phyloP scores from a whole-genome alignment of 2,329 filamentous ascomycete species.

The Didymella exigua region DNA sequence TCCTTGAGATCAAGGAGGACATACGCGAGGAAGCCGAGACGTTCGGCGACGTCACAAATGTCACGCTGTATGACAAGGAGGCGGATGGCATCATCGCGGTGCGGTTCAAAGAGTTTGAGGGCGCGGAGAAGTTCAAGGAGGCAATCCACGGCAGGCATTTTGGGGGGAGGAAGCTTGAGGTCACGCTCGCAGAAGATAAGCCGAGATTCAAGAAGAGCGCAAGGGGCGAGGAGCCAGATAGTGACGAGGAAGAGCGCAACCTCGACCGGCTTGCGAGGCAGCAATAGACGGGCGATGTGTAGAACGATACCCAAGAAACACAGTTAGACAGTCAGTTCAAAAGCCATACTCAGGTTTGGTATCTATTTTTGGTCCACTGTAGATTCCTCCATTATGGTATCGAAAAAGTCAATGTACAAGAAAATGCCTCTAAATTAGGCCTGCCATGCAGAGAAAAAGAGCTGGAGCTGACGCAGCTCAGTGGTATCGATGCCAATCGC shows the following conservation, averaged over 20 bases:
- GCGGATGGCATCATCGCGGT: constrained; percentile 83
- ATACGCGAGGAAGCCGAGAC: constrained; percentile 88
- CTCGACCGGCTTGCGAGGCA: constrained; percentile 15
- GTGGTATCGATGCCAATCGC: constrained; percentile 28
- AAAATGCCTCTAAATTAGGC: constrained; percentile 12
- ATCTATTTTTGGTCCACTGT: constrained; percentile 9
- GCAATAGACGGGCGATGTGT: not conserved
- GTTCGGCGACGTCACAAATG: constrained; percentile 85
- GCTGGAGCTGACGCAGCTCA: not conserved
- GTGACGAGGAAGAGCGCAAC: constrained; percentile 34
- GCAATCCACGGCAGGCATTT: constrained; percentile 30
- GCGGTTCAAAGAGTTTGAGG: constrained; percentile 73
- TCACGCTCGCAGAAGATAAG: constrained; percentile 35
- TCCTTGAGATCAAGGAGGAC: constrained; percentile 93
- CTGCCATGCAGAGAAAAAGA: constrained; percentile 7
- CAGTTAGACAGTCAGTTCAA: not conserved
- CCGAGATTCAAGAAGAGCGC: constrained; percentile 41
- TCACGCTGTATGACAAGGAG: constrained; percentile 88
- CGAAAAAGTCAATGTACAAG: constrained; percentile 21
- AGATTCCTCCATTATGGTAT: not conserved
- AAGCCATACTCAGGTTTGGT: not conserved
- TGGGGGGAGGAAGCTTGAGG: constrained; percentile 20
- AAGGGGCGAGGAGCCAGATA: constrained; percentile 26
- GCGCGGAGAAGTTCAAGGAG: constrained; percentile 53
- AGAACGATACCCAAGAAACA: not conserved